These are phyloP conservation scores for Pochonia chlamydosporia DNA, from an alignment of 2,329 filamentous ascomycete species.

Conservation along the genomic window DNA sequence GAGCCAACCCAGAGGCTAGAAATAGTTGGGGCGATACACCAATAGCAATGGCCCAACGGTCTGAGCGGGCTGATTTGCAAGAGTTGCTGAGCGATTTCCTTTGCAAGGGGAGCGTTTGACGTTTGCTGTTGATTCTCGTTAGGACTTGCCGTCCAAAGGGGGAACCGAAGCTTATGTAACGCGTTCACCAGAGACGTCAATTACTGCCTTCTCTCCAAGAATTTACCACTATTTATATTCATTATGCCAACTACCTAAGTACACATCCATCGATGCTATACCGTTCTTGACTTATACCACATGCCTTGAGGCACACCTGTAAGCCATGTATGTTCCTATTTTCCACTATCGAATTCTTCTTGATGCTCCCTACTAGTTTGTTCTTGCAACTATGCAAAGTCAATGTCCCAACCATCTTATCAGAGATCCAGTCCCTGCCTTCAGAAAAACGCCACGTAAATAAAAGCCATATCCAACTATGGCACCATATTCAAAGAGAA, in stretches of 20 bases:
- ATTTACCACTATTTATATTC: no score
- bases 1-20: no score
- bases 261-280: slow-evolving; percentile 1
- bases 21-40: no score
- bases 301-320: slow-evolving; percentile 4
- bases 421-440: slow-evolving; percentile 2
- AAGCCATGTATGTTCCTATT: background rate
- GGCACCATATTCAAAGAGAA: background rate
- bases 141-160: no score
- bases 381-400: slow-evolving; percentile 3
- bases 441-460: background rate
- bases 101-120: no score
- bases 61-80: no score
- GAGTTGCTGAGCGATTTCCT: no score
- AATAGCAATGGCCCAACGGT: no score
- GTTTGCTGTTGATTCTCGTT: no score
- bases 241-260: background rate
- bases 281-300: background rate
- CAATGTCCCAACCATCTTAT: background rate
- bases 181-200: no score
- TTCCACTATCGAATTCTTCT: background rate
- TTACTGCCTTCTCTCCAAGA: no score
- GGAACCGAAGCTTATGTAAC: no score
- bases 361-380: background rate
- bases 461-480: background rate